Base-by-base conservation (phyloP, 148 eudicot species). In the Hydrangea macrophylla region DNA sequence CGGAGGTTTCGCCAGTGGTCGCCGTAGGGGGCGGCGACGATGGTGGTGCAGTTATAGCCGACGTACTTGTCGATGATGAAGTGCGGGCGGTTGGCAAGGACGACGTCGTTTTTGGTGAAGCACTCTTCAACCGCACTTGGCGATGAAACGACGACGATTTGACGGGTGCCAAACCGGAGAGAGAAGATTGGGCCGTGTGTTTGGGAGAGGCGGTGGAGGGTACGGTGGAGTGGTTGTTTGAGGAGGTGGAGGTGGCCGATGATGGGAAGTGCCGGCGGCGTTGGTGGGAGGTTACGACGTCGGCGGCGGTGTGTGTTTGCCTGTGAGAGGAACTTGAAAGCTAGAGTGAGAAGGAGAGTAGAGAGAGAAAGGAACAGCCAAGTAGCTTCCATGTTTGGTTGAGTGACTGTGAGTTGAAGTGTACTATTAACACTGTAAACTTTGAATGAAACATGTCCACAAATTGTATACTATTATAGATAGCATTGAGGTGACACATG, bases 201-300 rank as follows among this genome's bases (percentile, higher is more conserved):
- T 1, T 58, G 45, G 36, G 79, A 65, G 70, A 78, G 63, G 28
- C 58, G 28, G 23, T 70, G 73, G 4, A 80, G 55, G 35, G 84
- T 69, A 58, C 59, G 40, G 31, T 77, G 82, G 61, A 80, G 64
- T 15, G 80, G 84, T 58, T 54, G 60, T 48, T 70, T 68, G 18
- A 80, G 69, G 55, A 80, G 81, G 62, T 73, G 78, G 44, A 84
- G 82, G 58, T 84, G 87, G 56, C 87, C 87, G 20, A 81, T n/a
- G 30, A 81, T 32, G 20, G 87, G 82, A 4, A 84, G 58, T 1
- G 75, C 31, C 24, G 73, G 42, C 0, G 80, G 77, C 9, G 76
- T 56, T 1, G 87, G 84, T 1, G 87, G 84, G 13, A 53, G 58
- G 62, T 73, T 78, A n/a, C 5, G 60, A 54, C 9, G 57, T 55